Conservation (phyloP, 2,329 filamentous ascomycete species). For the Aspergillus sp. region DNA sequence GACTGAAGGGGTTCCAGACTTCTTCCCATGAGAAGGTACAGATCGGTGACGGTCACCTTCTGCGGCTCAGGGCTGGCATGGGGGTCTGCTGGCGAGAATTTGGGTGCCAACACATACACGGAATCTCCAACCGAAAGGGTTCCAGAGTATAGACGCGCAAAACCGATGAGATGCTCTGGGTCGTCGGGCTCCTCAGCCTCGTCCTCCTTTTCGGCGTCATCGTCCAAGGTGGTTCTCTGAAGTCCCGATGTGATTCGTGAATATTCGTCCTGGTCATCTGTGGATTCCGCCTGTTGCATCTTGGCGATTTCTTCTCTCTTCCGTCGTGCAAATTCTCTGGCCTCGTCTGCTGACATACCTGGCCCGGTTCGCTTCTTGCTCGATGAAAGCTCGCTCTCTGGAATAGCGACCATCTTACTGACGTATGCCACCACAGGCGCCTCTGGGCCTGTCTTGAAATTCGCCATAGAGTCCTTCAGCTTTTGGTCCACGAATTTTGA, state of each 20-base stretch:
- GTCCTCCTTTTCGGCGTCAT: background rate
- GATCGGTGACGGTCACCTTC: slow-evolving; percentile 76
- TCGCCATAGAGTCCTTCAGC: slow-evolving; percentile 74
- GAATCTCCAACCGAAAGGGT: slow-evolving; percentile 83
- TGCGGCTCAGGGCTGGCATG: slow-evolving; percentile 68
- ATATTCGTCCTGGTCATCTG: slow-evolving; percentile 42
- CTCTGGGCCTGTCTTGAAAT: slow-evolving; percentile 65
- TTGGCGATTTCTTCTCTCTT: slow-evolving; percentile 85
- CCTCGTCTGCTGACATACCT: slow-evolving; percentile 80
- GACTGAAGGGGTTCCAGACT: slow-evolving; percentile 75
- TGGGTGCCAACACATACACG: slow-evolving; percentile 86
- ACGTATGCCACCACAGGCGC: slow-evolving; percentile 89
- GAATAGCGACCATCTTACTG: slow-evolving; percentile 96
- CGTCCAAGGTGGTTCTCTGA: slow-evolving; percentile 52
- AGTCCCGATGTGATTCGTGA: slow-evolving; percentile 59
- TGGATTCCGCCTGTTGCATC: slow-evolving; percentile 58
- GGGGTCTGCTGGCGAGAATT: slow-evolving; percentile 79
- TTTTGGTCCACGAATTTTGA: slow-evolving; percentile 62
- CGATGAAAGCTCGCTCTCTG: slow-evolving; percentile 83
- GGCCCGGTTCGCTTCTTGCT: slow-evolving; percentile 69
- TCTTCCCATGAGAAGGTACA: slow-evolving; percentile 95
- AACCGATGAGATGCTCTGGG: slow-evolving; percentile 86
- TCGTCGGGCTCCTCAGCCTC: slow-evolving; percentile 57
- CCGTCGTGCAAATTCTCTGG: slow-evolving; percentile 76
- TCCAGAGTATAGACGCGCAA: slow-evolving; percentile 89